Percentiles rank a stretch among this genome's conserved stretches.
phyloP scores from a whole-genome alignment of 371 early-diverging fungal genomes.

The Mucor mucedo region DNA sequence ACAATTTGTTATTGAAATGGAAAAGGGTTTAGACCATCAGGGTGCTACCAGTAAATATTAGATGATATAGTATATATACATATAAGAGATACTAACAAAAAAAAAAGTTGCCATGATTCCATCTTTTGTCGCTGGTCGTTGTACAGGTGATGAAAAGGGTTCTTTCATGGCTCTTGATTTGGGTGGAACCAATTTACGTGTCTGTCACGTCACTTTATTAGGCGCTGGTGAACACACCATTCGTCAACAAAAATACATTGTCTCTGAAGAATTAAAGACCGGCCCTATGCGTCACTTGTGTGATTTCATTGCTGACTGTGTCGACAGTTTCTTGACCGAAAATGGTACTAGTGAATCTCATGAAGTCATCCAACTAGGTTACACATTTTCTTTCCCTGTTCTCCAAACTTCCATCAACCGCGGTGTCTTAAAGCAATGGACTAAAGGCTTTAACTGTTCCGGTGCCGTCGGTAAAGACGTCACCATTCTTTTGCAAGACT shows the following conservation, averaged over 20 bases:
- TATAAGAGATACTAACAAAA: too few relatives aligned
- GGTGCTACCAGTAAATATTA: constrained; percentile 51
- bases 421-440: constrained; percentile 91
- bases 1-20: constrained; percentile 76
- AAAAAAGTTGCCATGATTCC: constrained; percentile 68
- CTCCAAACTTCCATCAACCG: constrained; percentile 78
- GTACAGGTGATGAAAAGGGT: constrained; percentile 84
- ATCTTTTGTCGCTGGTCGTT: constrained; percentile 80
- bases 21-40: constrained; percentile 68
- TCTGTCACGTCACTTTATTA: constrained; percentile 79
- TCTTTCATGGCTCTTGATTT: constrained; percentile 90
- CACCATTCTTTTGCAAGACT: constrained; percentile 84
- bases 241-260: constrained; percentile 77
- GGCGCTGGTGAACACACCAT: constrained; percentile 69
- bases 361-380: constrained; percentile 67
- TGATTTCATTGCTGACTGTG: constrained; percentile 90
- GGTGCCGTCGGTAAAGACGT: constrained; percentile 79
- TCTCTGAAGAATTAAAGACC: constrained; percentile 41
- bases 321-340: constrained; percentile 76
- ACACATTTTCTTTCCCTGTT: constrained; percentile 95
- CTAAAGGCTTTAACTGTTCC: constrained; percentile 85
- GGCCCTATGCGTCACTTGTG: constrained; percentile 71
- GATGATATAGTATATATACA: too few relatives aligned
- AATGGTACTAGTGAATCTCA: constrained; percentile 27
- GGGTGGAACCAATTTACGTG: constrained; percentile 94